Percentiles rank a stretch among this genome's conserved stretches.
Conservation (phyloP, 352 stramenopile species). For the Pythium diclinum region DNA sequence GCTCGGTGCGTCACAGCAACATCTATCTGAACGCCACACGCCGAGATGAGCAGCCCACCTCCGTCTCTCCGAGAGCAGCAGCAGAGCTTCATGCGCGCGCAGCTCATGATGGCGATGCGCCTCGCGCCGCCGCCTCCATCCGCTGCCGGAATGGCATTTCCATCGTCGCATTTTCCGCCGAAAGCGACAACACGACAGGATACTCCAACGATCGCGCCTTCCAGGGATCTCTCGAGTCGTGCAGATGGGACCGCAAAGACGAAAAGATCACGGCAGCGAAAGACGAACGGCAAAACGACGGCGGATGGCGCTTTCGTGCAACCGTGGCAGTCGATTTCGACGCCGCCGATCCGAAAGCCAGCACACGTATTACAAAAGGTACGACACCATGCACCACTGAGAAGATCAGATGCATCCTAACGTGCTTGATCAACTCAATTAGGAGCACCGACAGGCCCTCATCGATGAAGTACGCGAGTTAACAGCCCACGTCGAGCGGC, state of each 20-base stretch:
- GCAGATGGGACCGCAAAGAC: too few relatives aligned
- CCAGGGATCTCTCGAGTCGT: too few relatives aligned
- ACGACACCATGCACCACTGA: too few relatives aligned
- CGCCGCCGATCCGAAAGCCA: neutral
- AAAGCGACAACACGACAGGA: neutral
- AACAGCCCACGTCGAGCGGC: slow-evolving; percentile 15
- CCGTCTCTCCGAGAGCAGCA: neutral
- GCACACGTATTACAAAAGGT: neutral
- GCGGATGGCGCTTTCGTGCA: neutral
- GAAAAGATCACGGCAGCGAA: too few relatives aligned
- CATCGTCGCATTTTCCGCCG: neutral
- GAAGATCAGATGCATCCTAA: neutral
- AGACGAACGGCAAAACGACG: neutral
- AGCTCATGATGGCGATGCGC: slow-evolving; percentile 3
- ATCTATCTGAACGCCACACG: too few relatives aligned
- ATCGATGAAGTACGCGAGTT: slow-evolving; percentile 12
- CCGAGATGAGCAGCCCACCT: neutral
- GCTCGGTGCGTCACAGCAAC: too few relatives aligned
- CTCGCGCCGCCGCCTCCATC: neutral
- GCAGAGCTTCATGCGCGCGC: slow-evolving; percentile 2
- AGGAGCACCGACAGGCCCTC: slow-evolving; percentile 15
- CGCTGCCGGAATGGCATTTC: too few relatives aligned
- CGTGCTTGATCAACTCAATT: neutral
- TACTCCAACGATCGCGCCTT: too few relatives aligned
- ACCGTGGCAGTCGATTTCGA: neutral